Conservation (phyloP, 345 rosid genomes). For the Populus euphratica region DNA sequence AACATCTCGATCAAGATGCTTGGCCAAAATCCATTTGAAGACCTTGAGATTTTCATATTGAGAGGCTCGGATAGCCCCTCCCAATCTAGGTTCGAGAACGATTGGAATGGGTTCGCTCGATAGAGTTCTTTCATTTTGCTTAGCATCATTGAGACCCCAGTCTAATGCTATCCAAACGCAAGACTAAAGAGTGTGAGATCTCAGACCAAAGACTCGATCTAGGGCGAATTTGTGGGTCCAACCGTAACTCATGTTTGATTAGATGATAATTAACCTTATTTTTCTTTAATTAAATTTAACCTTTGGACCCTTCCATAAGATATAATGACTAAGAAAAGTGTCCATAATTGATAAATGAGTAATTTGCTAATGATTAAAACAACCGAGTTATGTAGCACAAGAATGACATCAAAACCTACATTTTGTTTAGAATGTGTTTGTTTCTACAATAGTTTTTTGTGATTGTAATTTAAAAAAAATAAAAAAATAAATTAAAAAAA, state of each 20-base stretch:
- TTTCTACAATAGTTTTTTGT: no score
- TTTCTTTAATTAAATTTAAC: no score
- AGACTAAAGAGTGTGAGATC: neutral
- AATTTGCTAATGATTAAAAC: slow-evolving; percentile 17
- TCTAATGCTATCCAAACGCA: no score
- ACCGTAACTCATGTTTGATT: slow-evolving; percentile 11
- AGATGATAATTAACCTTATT: neutral
- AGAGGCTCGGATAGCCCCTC: no score
- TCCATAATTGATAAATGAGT: neutral
- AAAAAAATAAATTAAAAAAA: no score
- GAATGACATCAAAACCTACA: slow-evolving; percentile 12
- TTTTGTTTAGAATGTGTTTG: no score
- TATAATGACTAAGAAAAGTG: neutral
- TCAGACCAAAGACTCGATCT: neutral
- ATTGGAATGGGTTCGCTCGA: no score
- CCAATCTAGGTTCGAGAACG: neutral
- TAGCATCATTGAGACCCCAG: no score
- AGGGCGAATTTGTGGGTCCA: slow-evolving; percentile 9
- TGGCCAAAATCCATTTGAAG: neutral
- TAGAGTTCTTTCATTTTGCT: no score
- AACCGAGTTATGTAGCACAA: neutral
- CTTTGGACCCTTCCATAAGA: neutral
- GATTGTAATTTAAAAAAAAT: no score
- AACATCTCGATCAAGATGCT: neutral
- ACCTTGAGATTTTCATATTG: no score